Percentiles rank a stretch among this genome's conserved stretches.
These are phyloP conservation scores for Paracoccidioides lutzii DNA, from an alignment of 2,329 filamentous ascomycete species.

Conservation along the genomic window DNA sequence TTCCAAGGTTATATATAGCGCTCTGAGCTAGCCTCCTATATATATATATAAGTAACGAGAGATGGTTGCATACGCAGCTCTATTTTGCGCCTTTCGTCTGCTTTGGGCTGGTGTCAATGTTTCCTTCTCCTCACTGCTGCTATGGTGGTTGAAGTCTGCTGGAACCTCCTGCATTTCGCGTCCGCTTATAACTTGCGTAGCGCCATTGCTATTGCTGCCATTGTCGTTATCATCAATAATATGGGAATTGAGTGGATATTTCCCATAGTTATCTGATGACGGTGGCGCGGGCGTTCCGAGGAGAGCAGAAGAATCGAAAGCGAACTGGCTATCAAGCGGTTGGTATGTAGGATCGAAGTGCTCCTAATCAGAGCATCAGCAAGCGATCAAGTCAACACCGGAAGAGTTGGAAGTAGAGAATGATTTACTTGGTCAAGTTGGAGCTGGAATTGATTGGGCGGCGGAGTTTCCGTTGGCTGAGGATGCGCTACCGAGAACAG, in stretches of 20 bases:
- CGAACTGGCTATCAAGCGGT: slow-evolving; percentile 27
- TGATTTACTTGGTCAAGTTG: slow-evolving; percentile 27
- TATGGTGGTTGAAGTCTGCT: slow-evolving; percentile 20
- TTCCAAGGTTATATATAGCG: background rate
- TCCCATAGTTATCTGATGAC: slow-evolving; percentile 21
- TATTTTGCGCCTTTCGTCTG: slow-evolving; percentile 57
- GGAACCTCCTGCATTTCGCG: slow-evolving; percentile 10
- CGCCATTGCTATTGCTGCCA: background rate
- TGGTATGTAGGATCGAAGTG: slow-evolving; percentile 26
- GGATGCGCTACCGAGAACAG: slow-evolving; percentile 36
- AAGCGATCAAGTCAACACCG: background rate
- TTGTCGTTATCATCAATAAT: slow-evolving; percentile 14
- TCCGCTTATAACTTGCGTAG: background rate
- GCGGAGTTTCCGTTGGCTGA: slow-evolving; percentile 26
- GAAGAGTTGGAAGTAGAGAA: slow-evolving; percentile 11
- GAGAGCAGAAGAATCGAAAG: slow-evolving; percentile 23
- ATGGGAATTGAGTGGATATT: slow-evolving; percentile 20
- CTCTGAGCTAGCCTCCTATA: background rate
- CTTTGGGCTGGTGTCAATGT: slow-evolving; percentile 41
- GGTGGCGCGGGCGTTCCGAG: slow-evolving; percentile 24
- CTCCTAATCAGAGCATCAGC: slow-evolving; percentile 16
- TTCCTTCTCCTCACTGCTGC: slow-evolving; percentile 44
- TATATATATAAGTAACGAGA: background rate
- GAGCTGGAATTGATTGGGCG: slow-evolving; percentile 36
- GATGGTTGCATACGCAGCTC: slow-evolving; percentile 49